Evolutionary conservation across 768 basidiomycete species (phyloP), one percentile per base, ranked within the genome.

Genomic region (Krasilnikovozyma curviuscula): DNA sequence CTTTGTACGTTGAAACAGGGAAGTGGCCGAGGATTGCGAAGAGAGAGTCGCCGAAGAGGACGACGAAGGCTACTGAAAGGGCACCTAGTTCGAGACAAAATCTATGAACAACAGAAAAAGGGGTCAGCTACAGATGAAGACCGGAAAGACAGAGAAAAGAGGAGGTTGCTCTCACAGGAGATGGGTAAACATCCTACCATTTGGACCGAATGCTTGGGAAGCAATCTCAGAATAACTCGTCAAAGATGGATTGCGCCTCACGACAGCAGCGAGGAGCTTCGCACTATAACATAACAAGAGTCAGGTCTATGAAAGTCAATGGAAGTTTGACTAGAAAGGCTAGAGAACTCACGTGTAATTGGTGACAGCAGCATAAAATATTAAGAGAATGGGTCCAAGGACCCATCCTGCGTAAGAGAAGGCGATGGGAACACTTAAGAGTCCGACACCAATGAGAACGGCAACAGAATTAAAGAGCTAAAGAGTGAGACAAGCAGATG

Each of bases 331-430:
- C 33, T 8, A 40, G 23, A 18, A 19, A 5, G 13, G 18, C 7
- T 30, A 28, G n/a, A 34, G 25, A 7, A 72, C 81, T 48, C 58
- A 88, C 85, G 84, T 88, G 63, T 93, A 84, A 60, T 84, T 91
- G 7, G 84, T 79, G 18, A 91, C 64, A 49, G 72, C 70, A 0
- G 80, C 83, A 57, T 84, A 91, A 44, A 73, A 73, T 10, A 83
- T 60, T 48, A 91, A 74, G 16, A 95, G 68, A 21, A 72, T 5
- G 1, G 77, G 78, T 1, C 89, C 89, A 31, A 71, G 68, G 16
- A 78, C 66, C 89, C 89, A 95, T 3, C 89, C 89, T 0, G 86
- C 75, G 57, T 83, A 84, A 1, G 85, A 76, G 57, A 93, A 91
- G 0, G 89, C 89, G 23, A 93, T 69, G 0, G 86, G 84, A 60